Percentiles rank a stretch among this genome's conserved stretches.
Conservation (phyloP, 495 filamentous ascomycete genomes). For the Neurospora pannonica region DNA sequence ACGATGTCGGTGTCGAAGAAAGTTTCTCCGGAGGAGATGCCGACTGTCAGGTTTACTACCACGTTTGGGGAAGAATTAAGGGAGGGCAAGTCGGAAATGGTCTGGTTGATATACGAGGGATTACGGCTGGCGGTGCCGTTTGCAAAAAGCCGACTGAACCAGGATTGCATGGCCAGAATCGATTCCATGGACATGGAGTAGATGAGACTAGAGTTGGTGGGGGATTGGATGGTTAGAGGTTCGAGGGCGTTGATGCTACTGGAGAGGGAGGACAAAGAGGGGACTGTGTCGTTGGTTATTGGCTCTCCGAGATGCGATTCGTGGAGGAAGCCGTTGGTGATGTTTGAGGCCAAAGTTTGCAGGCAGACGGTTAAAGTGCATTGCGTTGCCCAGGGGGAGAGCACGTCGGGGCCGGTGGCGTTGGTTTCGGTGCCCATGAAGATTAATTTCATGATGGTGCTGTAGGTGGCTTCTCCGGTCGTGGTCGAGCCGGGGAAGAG, state of each 20-base stretch:
- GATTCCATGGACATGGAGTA: constrained; percentile 10
- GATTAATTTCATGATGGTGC: constrained; percentile 19
- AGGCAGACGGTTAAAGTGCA: constrained; percentile 13
- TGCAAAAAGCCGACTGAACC: constrained; percentile 10
- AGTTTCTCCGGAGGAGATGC: constrained; percentile 14
- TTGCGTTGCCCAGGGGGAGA: constrained; percentile 15
- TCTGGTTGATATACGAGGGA: constrained; percentile 4
- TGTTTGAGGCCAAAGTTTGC: constrained; percentile 3
- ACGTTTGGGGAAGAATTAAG: neutral
- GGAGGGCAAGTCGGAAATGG: neutral
- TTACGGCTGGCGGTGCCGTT: constrained; percentile 11
- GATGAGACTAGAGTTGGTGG: neutral
- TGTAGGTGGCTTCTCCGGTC: constrained; percentile 11
- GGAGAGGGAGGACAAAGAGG: neutral
- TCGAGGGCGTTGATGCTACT: neutral
- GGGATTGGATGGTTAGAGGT: constrained; percentile 1
- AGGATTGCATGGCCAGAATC: constrained; percentile 9
- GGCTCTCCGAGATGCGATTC: constrained; percentile 3
- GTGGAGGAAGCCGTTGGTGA: constrained; percentile 9
- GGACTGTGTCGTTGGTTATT: constrained; percentile 6
- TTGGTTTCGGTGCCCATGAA: constrained; percentile 18
- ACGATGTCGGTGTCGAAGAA: constrained; percentile 22
- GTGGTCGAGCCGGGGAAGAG: constrained; percentile 8
- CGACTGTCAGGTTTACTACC: constrained; percentile 17
- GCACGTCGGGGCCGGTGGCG: neutral